Conservation (phyloP, 768 basidiomycete genomes). For the Lactifluus subvellereus region DNA sequence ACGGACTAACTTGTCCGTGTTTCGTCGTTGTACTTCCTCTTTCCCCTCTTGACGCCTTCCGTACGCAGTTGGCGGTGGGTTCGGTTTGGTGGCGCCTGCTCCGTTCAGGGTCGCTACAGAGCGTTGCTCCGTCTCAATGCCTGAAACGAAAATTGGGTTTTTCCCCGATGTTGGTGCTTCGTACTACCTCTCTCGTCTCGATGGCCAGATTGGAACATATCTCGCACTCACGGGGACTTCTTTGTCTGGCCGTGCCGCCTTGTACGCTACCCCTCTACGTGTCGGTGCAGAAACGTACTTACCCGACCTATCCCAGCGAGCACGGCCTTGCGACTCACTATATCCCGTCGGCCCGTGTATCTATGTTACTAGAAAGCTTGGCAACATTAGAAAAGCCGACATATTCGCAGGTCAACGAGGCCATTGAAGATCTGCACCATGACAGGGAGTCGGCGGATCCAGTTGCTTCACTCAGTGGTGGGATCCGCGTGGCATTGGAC, state of each 20-base stretch:
- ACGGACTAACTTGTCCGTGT: conserved; percentile 84
- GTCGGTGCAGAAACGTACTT: neutral
- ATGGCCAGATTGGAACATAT: conserved; percentile 93
- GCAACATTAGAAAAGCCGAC: conserved; percentile 47
- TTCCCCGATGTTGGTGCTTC: conserved; percentile 91
- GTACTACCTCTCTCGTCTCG: conserved; percentile 82
- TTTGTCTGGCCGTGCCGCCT: conserved; percentile 74
- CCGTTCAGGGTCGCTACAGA: conserved; percentile 92
- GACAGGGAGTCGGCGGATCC: conserved; percentile 58
- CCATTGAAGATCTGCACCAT: conserved; percentile 56
- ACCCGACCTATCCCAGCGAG: conserved; percentile 46
- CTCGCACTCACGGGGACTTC: conserved; percentile 76
- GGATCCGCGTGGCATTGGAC: conserved; percentile 74
- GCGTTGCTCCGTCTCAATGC: conserved; percentile 90
- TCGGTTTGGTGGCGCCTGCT: conserved; percentile 78
- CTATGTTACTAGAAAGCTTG: conserved; percentile 64
- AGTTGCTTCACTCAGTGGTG: conserved; percentile 48
- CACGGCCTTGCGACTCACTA: conserved; percentile 93
- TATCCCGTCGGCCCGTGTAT: conserved; percentile 70
- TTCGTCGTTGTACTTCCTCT: conserved; percentile 13
- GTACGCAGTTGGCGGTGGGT: conserved; percentile 86
- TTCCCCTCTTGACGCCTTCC: conserved; percentile 1
- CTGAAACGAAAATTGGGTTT: conserved; percentile 90
- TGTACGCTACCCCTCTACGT: conserved; percentile 44
- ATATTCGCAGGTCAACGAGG: conserved; percentile 52